Evolutionary conservation across 176 grass and related monocot genomes (phyloP), one percentile per base, ranked within the genome.

Genomic region (Avena insularis): DNA sequence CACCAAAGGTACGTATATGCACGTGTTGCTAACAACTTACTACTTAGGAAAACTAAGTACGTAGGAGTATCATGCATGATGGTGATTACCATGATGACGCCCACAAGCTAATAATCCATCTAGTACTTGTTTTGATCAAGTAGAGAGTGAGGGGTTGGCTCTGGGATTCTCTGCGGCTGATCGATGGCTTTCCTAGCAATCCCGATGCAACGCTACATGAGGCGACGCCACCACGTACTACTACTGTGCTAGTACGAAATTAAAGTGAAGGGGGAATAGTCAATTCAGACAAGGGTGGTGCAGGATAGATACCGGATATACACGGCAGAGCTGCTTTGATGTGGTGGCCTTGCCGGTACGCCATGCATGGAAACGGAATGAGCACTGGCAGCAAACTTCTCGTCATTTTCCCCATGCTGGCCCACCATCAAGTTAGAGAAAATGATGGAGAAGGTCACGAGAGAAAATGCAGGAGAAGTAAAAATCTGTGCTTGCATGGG

Each of bases 181-280:
- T 88, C 16, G 31, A 20, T 82, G 46, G 58, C 77, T 85, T 89
- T 89, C 25, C 35, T 23, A 85, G 80, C 76, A 17, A 89, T 89
- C 82, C 82, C 58, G 85, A 85, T 58, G 82, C 47, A 15, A 16
- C 56, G 19, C 0, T 33, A 33, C 31, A 33, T 33, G 31, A 33
- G 31, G 31, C 31, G 31, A 33, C 31, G 31, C 25, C 25, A 25
- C 25, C 25, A 25, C 25, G 25, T 25, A 25, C 25, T 25, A 25
- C 25, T 25, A 25, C 25, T 25, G 25, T 25, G 25, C 25, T 25
- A 25, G 25, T 25, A 25, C 25, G 25, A 25, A 25, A 25, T 25
- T 25, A 4, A 40, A 40, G 38, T 40, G 38, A 40, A 5, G 4
- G 38, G 38, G 25, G 25, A 25, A 25, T 25, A 25, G 25, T 25